These are phyloP conservation scores for Bacidia rubella DNA, from an alignment of 495 filamentous ascomycete species.

Conservation along the genomic window DNA sequence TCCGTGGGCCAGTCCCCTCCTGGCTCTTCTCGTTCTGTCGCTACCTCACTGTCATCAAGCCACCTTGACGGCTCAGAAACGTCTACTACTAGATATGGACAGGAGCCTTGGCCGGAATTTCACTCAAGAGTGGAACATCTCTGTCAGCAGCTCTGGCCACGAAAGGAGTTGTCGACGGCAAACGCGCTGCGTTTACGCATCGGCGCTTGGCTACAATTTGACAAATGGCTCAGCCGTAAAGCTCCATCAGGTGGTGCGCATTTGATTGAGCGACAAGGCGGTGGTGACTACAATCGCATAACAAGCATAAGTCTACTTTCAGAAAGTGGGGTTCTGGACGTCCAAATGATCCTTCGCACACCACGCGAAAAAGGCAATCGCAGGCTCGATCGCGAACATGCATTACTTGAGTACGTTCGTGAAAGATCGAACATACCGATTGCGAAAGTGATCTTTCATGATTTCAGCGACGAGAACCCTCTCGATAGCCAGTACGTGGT, in stretches of 20 bases:
- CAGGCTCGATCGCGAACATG: conserved; percentile 8
- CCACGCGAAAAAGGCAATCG: not conserved
- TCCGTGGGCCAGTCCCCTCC: not conserved
- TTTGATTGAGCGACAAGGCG: conserved; percentile 12
- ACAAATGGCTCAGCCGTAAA: not conserved
- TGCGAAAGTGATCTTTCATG: not conserved
- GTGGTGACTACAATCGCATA: conserved; percentile 13
- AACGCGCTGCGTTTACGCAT: not conserved
- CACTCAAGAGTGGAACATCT: not conserved
- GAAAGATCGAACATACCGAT: conserved; percentile 7
- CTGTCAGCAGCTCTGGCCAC: not conserved
- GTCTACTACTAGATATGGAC: not conserved
- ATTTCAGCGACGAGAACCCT: conserved; percentile 9
- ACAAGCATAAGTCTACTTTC: conserved; percentile 7
- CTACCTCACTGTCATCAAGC: too few species aligned
- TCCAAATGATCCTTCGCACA: conserved; percentile 8
- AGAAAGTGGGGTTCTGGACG: not conserved
- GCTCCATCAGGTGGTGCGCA: not conserved
- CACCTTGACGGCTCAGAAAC: not conserved
- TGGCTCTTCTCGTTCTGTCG: too few species aligned
- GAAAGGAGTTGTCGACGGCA: not conserved
- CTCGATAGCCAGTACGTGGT: conserved; percentile 13
- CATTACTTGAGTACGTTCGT: conserved; percentile 6
- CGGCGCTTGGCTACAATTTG: not conserved
- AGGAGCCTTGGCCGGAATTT: not conserved